Evolutionary conservation across 1,139 yeast genomes (phyloP).

Genomic region (Pichia cactophila): DNA sequence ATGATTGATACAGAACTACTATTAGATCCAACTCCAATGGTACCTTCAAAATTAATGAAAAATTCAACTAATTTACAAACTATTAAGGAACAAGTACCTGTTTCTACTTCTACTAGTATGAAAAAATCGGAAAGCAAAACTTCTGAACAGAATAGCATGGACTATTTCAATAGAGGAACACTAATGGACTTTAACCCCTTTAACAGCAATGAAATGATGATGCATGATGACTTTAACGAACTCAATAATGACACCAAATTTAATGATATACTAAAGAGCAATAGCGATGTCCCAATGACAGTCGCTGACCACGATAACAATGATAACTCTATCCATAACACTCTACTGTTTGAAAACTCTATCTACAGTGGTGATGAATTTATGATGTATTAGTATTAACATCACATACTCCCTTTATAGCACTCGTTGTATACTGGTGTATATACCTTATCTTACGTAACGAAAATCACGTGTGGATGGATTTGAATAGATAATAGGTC

Average conservation of each 20-base stretch:
- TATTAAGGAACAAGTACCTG: background rate
- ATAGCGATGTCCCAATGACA: background rate
- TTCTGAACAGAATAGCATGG: constrained; percentile 4
- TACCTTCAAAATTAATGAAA: constrained; percentile 5
- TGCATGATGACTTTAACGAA: constrained; percentile 3
- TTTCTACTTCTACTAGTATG: background rate
- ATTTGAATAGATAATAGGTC: no score
- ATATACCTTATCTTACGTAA: no score
- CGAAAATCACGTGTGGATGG: background rate
- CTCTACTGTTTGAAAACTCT: background rate
- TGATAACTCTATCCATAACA: background rate
- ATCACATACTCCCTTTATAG: background rate
- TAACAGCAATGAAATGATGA: constrained; percentile 9
- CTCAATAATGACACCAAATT: background rate
- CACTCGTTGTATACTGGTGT: background rate
- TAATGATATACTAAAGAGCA: background rate
- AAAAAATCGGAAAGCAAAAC: constrained; percentile 7
- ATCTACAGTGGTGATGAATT: constrained; percentile 9
- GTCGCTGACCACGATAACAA: background rate
- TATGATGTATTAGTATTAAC: constrained; percentile 6
- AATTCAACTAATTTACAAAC: background rate
- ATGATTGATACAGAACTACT: constrained; percentile 12
- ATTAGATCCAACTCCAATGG: constrained; percentile 12
- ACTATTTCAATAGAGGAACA: constrained; percentile 6
- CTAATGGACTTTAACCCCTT: constrained; percentile 11